phyloP scores from a whole-genome alignment of 164 flowering plant genomes.

The Magnolia sinica region DNA sequence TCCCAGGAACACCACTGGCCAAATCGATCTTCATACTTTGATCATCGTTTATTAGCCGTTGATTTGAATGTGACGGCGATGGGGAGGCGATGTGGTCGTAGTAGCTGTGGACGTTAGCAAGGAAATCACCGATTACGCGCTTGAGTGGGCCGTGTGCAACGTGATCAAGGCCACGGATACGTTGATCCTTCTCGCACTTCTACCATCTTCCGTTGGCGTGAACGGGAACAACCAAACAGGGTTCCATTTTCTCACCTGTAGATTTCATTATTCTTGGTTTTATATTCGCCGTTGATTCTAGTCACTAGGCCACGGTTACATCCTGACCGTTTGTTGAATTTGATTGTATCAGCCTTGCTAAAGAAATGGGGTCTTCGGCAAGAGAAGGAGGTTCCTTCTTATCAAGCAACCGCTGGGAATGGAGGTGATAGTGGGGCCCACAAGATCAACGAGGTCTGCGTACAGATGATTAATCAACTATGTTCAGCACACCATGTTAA shows the following conservation, averaged over 20 bases:
- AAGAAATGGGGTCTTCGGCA: constrained; percentile 24
- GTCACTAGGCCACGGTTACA: not conserved
- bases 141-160: constrained; percentile 37
- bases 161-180: constrained; percentile 29
- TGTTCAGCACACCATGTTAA: constrained; percentile 22
- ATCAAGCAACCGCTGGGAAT: not conserved
- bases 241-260: constrained; percentile 21
- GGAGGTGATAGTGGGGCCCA: constrained; percentile 9
- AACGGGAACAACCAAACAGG: constrained; percentile 3
- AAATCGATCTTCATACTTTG: not conserved
- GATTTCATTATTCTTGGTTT: not conserved
- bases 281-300: not conserved
- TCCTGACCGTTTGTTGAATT: not conserved
- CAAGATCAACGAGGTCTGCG: constrained; percentile 21
- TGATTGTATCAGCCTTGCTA: constrained; percentile 21
- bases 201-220: constrained; percentile 13
- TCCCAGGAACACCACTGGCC: not conserved
- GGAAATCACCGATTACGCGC: constrained; percentile 36
- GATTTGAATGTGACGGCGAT: not conserved
- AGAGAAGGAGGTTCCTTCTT: not conserved
- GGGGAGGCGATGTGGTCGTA: constrained; percentile 24
- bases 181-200: constrained; percentile 28
- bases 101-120: constrained; percentile 39
- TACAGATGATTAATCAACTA: constrained; percentile 32
- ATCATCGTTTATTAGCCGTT: not conserved